Percentiles rank a stretch among this genome's conserved stretches.
These are phyloP conservation scores for Tricholoma sp. DNA, from an alignment of 768 basidiomycete species.

Conservation along the genomic window DNA sequence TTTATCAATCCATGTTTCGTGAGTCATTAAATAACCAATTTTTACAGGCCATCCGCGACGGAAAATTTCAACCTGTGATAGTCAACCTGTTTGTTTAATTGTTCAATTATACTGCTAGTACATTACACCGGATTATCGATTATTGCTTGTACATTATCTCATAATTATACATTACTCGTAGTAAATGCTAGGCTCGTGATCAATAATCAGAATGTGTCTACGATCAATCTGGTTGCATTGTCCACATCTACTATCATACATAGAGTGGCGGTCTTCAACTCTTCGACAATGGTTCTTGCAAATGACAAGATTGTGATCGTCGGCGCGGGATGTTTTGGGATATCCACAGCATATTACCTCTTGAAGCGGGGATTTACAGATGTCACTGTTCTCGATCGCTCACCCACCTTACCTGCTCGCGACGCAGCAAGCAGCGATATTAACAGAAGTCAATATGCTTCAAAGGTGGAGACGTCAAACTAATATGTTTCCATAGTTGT, in stretches of 20 bases:
- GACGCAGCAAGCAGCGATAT: constrained; percentile 71
- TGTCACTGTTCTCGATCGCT: constrained; percentile 74
- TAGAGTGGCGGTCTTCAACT: neutral
- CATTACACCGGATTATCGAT: neutral
- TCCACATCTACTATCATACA: too few species aligned
- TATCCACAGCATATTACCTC: constrained; percentile 82
- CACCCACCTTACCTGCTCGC: constrained; percentile 63
- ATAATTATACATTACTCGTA: neutral
- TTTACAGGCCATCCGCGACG: constrained; percentile 44
- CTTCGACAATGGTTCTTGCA: neutral
- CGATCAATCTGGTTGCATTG: too few species aligned
- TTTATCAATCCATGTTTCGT: neutral
- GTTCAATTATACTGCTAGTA: neutral
- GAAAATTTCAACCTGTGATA: constrained; percentile 42
- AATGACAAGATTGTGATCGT: constrained; percentile 53
- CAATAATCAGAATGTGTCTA: neutral
- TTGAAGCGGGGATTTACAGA: constrained; percentile 60
- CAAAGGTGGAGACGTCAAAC: neutral
- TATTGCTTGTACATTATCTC: neutral
- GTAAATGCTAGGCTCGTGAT: neutral
- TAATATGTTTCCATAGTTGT: constrained; percentile 45
- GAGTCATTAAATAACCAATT: neutral
- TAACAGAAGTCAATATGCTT: constrained; percentile 36
- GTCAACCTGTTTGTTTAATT: constrained; percentile 33
- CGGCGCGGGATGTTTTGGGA: constrained; percentile 82